Evolutionary conservation across 345 rosid genomes (phyloP).

Genomic region (Eucalyptus fibrosa): DNA sequence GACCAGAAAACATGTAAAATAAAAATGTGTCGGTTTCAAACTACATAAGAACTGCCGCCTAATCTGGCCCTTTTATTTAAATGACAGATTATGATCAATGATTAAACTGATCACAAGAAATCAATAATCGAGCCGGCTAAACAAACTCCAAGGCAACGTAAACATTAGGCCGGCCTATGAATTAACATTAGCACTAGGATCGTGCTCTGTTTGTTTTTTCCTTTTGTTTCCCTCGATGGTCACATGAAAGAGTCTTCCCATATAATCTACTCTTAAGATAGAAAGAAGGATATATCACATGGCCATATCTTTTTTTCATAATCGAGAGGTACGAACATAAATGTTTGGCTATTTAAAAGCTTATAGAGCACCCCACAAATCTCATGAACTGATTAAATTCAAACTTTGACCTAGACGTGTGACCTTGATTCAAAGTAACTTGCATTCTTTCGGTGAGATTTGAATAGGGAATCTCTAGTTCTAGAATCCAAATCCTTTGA

Average conservation of each 20-base stretch:
- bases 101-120: background rate
- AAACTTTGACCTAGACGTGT: background rate
- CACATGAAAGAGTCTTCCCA: background rate
- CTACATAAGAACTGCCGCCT: background rate
- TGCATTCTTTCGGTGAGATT: background rate
- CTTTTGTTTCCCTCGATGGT: background rate
- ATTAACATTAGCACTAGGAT: background rate
- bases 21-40: background rate
- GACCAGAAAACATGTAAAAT: background rate
- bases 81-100: background rate
- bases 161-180: background rate
- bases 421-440: background rate
- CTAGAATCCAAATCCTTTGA: background rate
- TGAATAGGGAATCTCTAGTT: background rate
- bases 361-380: background rate
- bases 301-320: background rate
- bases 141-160: background rate
- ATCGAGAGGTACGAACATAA: background rate
- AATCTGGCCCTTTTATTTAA: background rate
- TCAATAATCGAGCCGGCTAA: background rate
- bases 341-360: background rate
- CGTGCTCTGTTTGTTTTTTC: background rate
- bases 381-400: background rate
- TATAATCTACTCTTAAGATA: background rate
- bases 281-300: background rate